Evolutionary conservation across 179 eudicot genomes (phyloP), one percentile per base, ranked within the genome.

Genomic region (Dionaea muscipula): DNA sequence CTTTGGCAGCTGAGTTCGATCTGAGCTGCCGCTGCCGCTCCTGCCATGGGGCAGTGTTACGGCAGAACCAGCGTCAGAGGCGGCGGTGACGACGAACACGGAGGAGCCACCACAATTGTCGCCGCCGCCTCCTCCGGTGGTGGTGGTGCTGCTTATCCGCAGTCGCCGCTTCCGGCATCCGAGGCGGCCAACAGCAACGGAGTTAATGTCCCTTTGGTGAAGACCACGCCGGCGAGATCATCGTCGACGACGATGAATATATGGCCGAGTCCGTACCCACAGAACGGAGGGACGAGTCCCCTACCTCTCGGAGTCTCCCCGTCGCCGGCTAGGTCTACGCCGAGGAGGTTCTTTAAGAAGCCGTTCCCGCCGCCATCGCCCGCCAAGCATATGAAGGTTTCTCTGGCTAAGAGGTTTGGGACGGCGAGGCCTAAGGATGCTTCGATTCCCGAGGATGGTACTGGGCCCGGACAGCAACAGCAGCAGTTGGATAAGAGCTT

Each of bases 301-400:
- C 66, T 61, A 54, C 66, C 61, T 4, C 52, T 18, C 0, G 36
- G 71, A 37, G 76, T 69, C 12, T 67, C 85, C 19, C 94, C 96
- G 35, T 74, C 75, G 2, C 75, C 73, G 16, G 76, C 70, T 56
- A 68, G 74, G 60, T 69, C 76, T 14, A 75, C 76, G 47, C 80
- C 76, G 28, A 57, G 76, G 66, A 68, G 80, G 51, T 71, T 75
- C 36, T 75, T 75, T 24, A 13, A 55, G 57, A 41, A 71, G 60
- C 80, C 80, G 20, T 75, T 75, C 27, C 80, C 80, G 18, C 80
- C 80, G 14, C 80, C 80, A 13, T 75, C 80, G 12, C 80, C 80
- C 15, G 80, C 80, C 25, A 75, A 75, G 66, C 80, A 68, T n/a
- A 75, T 75, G 8, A 75, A 65, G 33, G 80, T 76, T 44, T 71